phyloP scores from a whole-genome alignment of 495 filamentous ascomycete genomes.

The Penicillium herquei region DNA sequence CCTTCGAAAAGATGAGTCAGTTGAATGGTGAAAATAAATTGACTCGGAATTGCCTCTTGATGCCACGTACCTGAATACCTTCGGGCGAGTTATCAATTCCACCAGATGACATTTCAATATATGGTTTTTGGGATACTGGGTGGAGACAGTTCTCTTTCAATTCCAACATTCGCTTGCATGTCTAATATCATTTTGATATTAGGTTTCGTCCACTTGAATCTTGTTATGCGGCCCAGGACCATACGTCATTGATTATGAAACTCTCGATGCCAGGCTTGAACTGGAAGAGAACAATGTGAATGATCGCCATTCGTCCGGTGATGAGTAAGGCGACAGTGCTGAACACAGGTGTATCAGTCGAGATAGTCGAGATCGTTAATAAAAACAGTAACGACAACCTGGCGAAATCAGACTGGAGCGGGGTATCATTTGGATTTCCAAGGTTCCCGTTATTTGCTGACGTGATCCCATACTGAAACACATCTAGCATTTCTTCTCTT shows the following conservation, averaged over 20 bases:
- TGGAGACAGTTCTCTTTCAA: constrained; percentile 44
- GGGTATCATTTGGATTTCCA: too few relatives aligned
- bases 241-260: constrained; percentile 50
- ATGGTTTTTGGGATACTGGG: constrained; percentile 38
- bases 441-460: too few relatives aligned
- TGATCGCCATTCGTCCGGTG: constrained; percentile 43
- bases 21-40: too few relatives aligned
- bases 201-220: too few relatives aligned
- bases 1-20: constrained; percentile 5
- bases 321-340: too few relatives aligned
- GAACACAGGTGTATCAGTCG: too few relatives aligned
- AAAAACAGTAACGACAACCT: too few relatives aligned
- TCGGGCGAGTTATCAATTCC: constrained; percentile 65
- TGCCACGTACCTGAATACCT: constrained; percentile 55
- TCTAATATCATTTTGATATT: constrained; percentile 9
- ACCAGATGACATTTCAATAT: constrained; percentile 56
- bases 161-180: constrained; percentile 33
- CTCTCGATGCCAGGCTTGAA: constrained; percentile 49
- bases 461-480: too few relatives aligned
- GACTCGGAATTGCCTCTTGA: neutral
- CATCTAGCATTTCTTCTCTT: too few relatives aligned
- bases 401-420: too few relatives aligned
- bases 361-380: too few relatives aligned
- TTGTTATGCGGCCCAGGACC: constrained; percentile 7
- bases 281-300: constrained; percentile 61